Evolutionary conservation across 805 yeast species (phyloP), one percentile per base, ranked within the genome.

Genomic region (Candida taoyuanica): DNA sequence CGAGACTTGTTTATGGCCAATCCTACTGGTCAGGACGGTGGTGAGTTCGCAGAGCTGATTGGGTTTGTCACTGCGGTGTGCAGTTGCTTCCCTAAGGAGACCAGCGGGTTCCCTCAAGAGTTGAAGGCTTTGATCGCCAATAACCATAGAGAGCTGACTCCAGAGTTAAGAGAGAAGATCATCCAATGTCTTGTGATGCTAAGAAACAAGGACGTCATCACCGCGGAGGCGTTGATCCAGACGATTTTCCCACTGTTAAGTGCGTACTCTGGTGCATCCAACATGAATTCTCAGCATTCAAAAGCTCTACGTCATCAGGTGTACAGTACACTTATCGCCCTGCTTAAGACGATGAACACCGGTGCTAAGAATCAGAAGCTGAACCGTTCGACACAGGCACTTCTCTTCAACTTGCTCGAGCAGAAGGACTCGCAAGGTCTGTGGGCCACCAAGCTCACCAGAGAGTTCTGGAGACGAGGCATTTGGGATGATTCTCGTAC

Each of bases 401-500:
- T 93, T 34, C 73, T 95, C 36, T 91, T 93, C 70, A 86, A 85
- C 52, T 68, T 91, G 47, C 67, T 93, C 31, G 96, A 87, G 48
- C 65, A 85, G 59, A 78, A 84, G 43, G 85, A 79, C 49, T 73
- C 86, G 29, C 85, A 83, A 52, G 96, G 97, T 26, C 65, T 93
- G 17, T 93, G 98, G 97, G 97, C 98, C 7, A 85, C 97, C 3
- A 89, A 87, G 55, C 67, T 93, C 40, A 88, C 97, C 5, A 76
- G 98, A 58, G 98, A 93, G 61, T 68, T 93, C 36, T 93, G 99
- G 99, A 76, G 96, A 67, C 75, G 98, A 58, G 95, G 95, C 56
- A 85, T 93, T 42, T 93, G 99, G 99, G 97, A 88, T 60, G 99
- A 93, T 60, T 76, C 95, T 0, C 72, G 97, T 53, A 83, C 98